Evolutionary conservation across 2,329 filamentous ascomycete genomes (phyloP).

Genomic region (Parascedosporium putredinis): DNA sequence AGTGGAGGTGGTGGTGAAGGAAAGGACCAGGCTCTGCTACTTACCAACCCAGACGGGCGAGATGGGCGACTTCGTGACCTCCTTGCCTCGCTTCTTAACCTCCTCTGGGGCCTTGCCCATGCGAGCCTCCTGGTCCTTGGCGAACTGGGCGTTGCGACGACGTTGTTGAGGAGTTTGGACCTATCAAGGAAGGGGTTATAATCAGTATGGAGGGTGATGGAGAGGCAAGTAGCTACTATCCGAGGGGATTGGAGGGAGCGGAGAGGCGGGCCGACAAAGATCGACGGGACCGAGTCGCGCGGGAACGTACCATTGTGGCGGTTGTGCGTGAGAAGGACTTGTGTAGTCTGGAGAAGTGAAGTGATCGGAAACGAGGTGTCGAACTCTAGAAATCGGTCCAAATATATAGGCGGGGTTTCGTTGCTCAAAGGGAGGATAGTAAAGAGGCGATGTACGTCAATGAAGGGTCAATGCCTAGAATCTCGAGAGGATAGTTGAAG

Average conservation of each 20-base stretch:
- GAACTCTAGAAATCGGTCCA: background rate
- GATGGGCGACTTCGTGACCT: conserved; percentile 48
- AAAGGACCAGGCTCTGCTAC: conserved; percentile 15
- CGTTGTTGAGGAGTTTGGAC: conserved; percentile 73
- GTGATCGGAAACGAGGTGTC: background rate
- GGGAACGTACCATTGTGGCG: conserved; percentile 13
- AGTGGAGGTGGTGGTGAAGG: background rate
- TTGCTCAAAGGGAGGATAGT: too few relatives aligned
- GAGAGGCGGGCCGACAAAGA: background rate
- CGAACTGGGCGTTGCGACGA: conserved; percentile 70
- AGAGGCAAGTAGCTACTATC: too few relatives aligned
- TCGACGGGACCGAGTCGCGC: background rate
- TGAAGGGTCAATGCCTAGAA: too few relatives aligned
- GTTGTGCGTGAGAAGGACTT: background rate
- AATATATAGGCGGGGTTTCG: too few relatives aligned
- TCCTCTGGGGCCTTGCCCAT: conserved; percentile 63
- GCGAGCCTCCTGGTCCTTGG: conserved; percentile 59
- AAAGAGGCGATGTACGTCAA: too few relatives aligned
- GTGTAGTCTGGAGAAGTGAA: background rate
- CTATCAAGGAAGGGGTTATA: background rate
- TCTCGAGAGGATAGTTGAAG: background rate
- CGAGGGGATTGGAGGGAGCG: background rate
- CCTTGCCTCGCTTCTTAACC: conserved; percentile 50
- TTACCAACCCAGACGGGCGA: conserved; percentile 55
- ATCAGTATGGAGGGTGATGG: background rate